Evolutionary conservation across 148 eudicot genomes (phyloP), one percentile per base, ranked within the genome.

Genomic region (Silene conica): DNA sequence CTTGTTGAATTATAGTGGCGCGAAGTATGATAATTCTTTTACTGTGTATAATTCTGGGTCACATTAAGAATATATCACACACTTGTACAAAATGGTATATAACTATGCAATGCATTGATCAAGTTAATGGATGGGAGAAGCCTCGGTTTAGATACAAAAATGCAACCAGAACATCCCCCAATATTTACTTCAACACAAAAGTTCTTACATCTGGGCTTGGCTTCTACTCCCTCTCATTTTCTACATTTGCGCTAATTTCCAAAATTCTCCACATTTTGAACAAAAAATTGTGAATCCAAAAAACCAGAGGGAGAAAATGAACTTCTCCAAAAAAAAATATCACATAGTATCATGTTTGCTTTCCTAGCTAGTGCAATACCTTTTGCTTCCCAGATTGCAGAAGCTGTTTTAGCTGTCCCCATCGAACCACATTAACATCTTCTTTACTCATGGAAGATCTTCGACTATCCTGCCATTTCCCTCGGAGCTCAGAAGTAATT

Each of bases 391-490:
- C 81, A 71, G 89, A 87, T 55, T 86, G 92, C 78, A 90, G 78
- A 79, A 73, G 63, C 18, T 85, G 83, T 76, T 90, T 93, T 18
- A 93, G 80, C 73, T 87, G 92, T n/a, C 78, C 85, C 98, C 98
- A 93, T 55, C 96, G 85, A 38, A 70, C 80, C 78, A 78, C 73
- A 81, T 83, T 86, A 28, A 79, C 78, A 71, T 89, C 93, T 46
- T 85, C 90, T 70, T 83, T 86, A 43, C 71, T 80, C 34, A n/a
- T 78, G 54, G 88, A 84, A 67, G 91, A 83, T 67, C 89, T 85
- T 76, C 83, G 86, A 76, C 77, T 87, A 46, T 86, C 91, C 72
- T 82, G 87, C 97, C 99, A 92, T 73, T 88, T 90, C 15, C 90
- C 96, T 61, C 90, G 82, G 55, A 95, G 87, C 55, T 87, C 91